These are phyloP conservation scores for Celoporthe dispersa DNA, from an alignment of 2,329 filamentous ascomycete species.

Conservation along the genomic window DNA sequence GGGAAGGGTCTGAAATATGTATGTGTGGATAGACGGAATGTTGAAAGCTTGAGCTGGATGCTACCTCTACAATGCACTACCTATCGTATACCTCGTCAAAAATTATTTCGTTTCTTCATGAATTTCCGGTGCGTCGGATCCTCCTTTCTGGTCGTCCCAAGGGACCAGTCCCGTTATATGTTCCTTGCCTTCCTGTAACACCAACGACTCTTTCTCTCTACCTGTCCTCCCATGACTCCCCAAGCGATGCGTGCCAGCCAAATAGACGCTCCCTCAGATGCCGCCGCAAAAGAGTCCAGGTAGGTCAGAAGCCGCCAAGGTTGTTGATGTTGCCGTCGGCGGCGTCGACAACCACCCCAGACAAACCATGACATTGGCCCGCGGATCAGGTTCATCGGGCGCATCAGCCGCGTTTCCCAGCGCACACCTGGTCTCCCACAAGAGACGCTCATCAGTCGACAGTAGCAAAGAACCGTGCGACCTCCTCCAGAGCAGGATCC, in stretches of 20 bases:
- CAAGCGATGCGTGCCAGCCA: not conserved
- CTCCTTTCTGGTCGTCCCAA: not conserved
- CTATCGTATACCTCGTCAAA: not conserved
- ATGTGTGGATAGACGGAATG: not conserved
- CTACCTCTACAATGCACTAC: conserved; percentile 13
- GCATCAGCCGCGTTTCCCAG: not conserved
- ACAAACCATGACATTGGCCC: not conserved
- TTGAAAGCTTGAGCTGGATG: not conserved
- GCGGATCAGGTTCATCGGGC: not conserved
- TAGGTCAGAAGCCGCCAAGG: not conserved
- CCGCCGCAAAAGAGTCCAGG: not conserved
- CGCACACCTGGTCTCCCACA: not conserved
- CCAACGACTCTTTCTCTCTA: not conserved
- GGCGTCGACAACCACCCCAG: not conserved
- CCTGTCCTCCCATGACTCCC: not conserved
- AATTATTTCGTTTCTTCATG: not conserved
- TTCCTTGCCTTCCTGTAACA: not conserved
- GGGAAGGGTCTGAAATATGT: not conserved
- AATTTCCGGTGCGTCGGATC: not conserved
- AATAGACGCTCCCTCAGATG: not conserved
- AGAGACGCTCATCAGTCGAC: conserved; percentile 45
- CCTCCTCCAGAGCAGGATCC: conserved; percentile 78
- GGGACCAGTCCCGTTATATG: not conserved
- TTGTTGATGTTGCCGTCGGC: not conserved
- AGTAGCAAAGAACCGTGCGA: conserved; percentile 75